Base-by-base conservation (phyloP, 805 yeast species). In the Nakazawaea laoshanensis region DNA sequence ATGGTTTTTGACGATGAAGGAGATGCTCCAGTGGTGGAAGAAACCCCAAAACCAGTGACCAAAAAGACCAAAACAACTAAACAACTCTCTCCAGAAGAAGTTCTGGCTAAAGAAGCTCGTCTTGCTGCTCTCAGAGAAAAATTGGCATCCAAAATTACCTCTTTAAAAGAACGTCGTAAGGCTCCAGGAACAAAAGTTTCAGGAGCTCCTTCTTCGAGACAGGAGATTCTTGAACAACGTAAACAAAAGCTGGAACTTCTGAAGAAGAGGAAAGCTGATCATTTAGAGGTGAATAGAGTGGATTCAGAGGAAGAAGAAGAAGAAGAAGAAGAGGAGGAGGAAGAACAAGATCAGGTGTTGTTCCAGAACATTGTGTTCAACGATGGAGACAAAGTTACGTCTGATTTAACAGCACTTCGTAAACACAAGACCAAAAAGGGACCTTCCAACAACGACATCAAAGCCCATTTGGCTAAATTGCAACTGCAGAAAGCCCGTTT, bases 121-220 rank as follows among this genome's bases (percentile, higher is more conserved):
- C 58, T 86, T 30, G 70, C 70, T 4, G 80, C 74, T 44, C 66
- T 92, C 39, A 75, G 88, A 48, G 80, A 77, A n/a, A 81, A 81
- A 52, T 68, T 92, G 27, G 78, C 89, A 19, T 70, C 69, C 12
- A 84, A 77, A 53, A 88, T 92, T 42, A 70, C 63, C 36, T 59
- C 58, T 7, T 48, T 92, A 59, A 75, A 77, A 44, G 87, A 78
- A 35, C 81, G 74, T 56, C 76, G 99, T 52, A 88, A 81, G 48
- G 98, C 97, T 1, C 92, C 94, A 1, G 97, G 97, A 2, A 62
- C 88, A 1, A 78, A 74, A 29, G 75, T 67, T 4, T 63, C 68
- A 4, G 95, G 96, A 16, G 92, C 95, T 0, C 87, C 88, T 11
- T 69, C 77, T 38, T 83, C 89, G 8, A 68, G 96, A 55, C 94